A percentile compares a stretch with the other conserved stretches of the same genome.
Evolutionary conservation across 139 green algal genomes (phyloP).

Genomic region (Chlorella ohadii): DNA sequence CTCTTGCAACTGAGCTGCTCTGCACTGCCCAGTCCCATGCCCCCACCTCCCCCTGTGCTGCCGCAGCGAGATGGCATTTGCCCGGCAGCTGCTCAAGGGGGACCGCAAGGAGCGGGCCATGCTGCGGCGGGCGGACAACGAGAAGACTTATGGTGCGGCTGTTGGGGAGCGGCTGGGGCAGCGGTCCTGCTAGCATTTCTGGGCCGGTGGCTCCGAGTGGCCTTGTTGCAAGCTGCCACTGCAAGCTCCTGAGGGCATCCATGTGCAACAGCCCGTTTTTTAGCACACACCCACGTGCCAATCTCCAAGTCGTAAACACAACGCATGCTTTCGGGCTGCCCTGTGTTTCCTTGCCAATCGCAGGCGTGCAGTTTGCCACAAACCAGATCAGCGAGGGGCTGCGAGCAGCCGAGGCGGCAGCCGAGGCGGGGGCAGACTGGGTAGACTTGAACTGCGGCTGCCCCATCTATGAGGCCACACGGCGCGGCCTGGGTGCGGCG

Average conservation of each 20-base stretch:
- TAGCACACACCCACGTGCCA: too few species aligned
- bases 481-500: constrained; percentile 73
- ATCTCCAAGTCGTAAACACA: too few species aligned
- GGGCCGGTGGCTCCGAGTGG: too few species aligned
- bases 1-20: too few species aligned
- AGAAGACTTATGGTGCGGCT: constrained; percentile 25
- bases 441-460: constrained; percentile 92
- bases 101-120: constrained; percentile 40
- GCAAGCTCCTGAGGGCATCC: too few species aligned
- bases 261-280: too few species aligned
- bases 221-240: too few species aligned
- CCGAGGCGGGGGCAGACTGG: constrained; percentile 70
- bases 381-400: constrained; percentile 84
- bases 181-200: too few species aligned
- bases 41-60: too few species aligned
- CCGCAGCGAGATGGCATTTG: constrained; percentile 85
- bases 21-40: too few species aligned
- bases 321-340: too few species aligned
- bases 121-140: constrained; percentile 28
- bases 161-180: not conserved
- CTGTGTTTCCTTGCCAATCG: too few species aligned
- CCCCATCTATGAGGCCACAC: constrained; percentile 85
- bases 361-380: constrained; percentile 76
- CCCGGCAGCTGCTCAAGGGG: constrained; percentile 61
- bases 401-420: constrained; percentile 61